phyloP scores from a whole-genome alignment of 495 filamentous ascomycete genomes.

The Neurospora sp. region DNA sequence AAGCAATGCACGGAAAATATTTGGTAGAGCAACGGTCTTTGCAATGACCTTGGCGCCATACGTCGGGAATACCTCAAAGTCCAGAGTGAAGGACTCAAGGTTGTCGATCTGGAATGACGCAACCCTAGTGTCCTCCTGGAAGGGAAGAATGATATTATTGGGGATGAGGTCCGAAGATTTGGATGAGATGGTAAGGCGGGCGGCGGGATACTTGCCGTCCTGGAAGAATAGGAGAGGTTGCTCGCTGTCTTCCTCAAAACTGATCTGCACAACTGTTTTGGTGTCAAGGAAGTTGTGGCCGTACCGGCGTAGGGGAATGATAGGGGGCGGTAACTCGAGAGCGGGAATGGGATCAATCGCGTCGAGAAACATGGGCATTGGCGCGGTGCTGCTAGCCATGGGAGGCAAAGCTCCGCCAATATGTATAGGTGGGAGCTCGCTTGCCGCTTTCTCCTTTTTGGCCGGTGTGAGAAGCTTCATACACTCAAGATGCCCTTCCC shows the following conservation, averaged over 20 bases:
- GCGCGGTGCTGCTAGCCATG: slow-evolving; percentile 38
- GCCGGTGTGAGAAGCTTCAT: slow-evolving; percentile 73
- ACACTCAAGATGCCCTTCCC: slow-evolving; percentile 93
- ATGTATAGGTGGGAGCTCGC: slow-evolving; percentile 18
- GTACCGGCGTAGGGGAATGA: slow-evolving; percentile 87
- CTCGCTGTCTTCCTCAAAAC: slow-evolving; percentile 63
- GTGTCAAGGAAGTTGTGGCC: slow-evolving; percentile 98
- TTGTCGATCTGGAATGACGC: slow-evolving; percentile 95
- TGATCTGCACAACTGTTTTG: slow-evolving; percentile 87
- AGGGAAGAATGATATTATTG: slow-evolving; percentile 85
- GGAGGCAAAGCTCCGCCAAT: slow-evolving; percentile 21
- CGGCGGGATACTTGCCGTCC: slow-evolving; percentile 88
- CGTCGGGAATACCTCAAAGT: slow-evolving; percentile 96
- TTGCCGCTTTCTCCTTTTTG: slow-evolving; percentile 24
- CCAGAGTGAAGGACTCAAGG: slow-evolving; percentile 81
- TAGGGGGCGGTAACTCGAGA: slow-evolving; percentile 87
- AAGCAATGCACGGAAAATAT: slow-evolving; percentile 61
- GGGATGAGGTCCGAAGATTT: slow-evolving; percentile 94
- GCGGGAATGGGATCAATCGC: slow-evolving; percentile 73
- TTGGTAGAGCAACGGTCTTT: slow-evolving; percentile 81
- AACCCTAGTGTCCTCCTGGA: slow-evolving; percentile 86
- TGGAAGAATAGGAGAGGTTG: slow-evolving; percentile 82
- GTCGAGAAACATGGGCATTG: slow-evolving; percentile 58
- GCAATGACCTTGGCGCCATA: slow-evolving; percentile 97
- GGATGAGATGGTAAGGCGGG: slow-evolving; percentile 89